These are phyloP conservation scores for Cercospora beticola DNA, from an alignment of 2,329 filamentous ascomycete genomes.

Conservation along the genomic window DNA sequence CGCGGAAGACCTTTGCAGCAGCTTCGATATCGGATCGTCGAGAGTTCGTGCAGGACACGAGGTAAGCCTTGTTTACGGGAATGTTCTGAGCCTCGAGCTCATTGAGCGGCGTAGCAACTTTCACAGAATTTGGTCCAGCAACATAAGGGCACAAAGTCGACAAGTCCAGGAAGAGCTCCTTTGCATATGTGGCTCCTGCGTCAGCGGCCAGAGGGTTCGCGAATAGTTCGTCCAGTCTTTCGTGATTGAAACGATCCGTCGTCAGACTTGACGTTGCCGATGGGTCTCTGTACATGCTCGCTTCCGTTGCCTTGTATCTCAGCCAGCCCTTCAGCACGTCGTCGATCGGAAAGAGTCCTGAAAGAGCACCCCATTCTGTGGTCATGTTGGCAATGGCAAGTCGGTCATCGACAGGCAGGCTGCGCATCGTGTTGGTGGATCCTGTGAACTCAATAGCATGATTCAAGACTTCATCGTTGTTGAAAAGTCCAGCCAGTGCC, in stretches of 20 bases:
- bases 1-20: constrained; percentile 81
- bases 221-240: constrained; percentile 70
- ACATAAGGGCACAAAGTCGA: constrained; percentile 82
- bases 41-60: constrained; percentile 88
- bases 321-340: constrained; percentile 69
- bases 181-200: constrained; percentile 75
- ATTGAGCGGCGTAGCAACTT: constrained; percentile 73
- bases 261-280: constrained; percentile 49
- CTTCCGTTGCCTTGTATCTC: constrained; percentile 69
- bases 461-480: constrained; percentile 84
- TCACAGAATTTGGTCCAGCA: constrained; percentile 86
- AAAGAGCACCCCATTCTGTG: constrained; percentile 75
- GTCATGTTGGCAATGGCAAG: constrained; percentile 80
- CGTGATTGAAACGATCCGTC: constrained; percentile 67
- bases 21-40: constrained; percentile 76
- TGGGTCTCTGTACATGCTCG: constrained; percentile 59
- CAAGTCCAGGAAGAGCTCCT: constrained; percentile 77
- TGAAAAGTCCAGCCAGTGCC: constrained; percentile 81
- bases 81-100: constrained; percentile 75
- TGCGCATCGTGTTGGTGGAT: constrained; percentile 71
- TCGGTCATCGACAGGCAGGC: constrained; percentile 69
- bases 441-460: constrained; percentile 87
- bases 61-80: constrained; percentile 76
- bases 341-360: constrained; percentile 80
- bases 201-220: constrained; percentile 68